A percentile compares a stretch with the other conserved stretches of the same genome.
Evolutionary conservation across 169 alveolate genomes (phyloP).

Genomic region (Plasmodium ovale): DNA sequence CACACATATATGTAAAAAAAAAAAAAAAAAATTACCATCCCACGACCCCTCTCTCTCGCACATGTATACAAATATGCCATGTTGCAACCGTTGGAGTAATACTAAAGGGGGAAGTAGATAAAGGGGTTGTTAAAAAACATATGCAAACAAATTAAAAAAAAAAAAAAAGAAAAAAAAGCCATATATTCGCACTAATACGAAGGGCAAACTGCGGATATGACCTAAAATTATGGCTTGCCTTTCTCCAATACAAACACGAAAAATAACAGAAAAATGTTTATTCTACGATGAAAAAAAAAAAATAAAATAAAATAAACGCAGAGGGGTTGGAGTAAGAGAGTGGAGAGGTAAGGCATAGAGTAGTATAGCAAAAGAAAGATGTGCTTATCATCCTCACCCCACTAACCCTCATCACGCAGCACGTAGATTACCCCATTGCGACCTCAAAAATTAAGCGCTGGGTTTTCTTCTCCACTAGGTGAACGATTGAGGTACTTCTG

Average conservation of each 20-base stretch:
- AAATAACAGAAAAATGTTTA: neutral
- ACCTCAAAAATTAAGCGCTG: neutral
- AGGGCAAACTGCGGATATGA: neutral
- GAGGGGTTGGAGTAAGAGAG: neutral
- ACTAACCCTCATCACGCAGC: too few species aligned
- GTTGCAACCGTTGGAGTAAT: too few species aligned
- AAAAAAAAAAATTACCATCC: too few species aligned
- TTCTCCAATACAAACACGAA: neutral
- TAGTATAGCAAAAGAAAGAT: neutral
- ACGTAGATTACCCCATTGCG: neutral
- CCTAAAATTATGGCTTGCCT: neutral
- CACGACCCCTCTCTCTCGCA: too few species aligned
- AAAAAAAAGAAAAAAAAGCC: neutral
- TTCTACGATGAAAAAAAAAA: too few species aligned
- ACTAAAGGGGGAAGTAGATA: too few species aligned
- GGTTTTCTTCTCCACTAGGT: neutral
- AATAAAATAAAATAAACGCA: constrained; percentile 1
- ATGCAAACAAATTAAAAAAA: too few species aligned
- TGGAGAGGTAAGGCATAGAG: neutral
- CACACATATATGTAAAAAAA: neutral
- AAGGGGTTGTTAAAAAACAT: too few species aligned
- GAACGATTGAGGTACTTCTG: constrained; percentile 28
- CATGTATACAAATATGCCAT: neutral
- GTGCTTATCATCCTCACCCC: too few species aligned
- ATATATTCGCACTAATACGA: neutral